These are phyloP conservation scores for Candida pseudoglaebosa DNA, from an alignment of 805 yeast species.

Conservation along the genomic window DNA sequence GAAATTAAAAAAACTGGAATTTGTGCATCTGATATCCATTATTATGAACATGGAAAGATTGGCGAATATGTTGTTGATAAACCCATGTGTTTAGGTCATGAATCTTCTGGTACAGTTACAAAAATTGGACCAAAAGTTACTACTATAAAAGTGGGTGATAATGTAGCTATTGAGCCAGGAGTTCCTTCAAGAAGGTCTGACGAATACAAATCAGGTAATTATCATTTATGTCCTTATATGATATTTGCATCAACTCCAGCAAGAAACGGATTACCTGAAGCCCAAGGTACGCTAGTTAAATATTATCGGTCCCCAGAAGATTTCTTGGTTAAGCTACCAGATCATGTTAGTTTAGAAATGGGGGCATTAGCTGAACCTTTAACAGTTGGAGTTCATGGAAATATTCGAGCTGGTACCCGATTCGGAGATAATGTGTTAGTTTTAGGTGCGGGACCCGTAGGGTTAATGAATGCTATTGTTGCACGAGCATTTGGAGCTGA, in stretches of 20 bases:
- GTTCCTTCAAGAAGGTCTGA: constrained; percentile 41
- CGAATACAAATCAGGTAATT: constrained; percentile 18
- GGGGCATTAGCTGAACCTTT: constrained; percentile 25
- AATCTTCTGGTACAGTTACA: constrained; percentile 42
- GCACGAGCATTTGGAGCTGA: constrained; percentile 20
- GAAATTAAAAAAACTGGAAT: constrained; percentile 19
- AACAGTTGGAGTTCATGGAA: constrained; percentile 21
- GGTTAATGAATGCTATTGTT: constrained; percentile 18
- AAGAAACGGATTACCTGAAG: constrained; percentile 7
- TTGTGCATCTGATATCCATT: constrained; percentile 21
- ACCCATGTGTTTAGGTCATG: constrained; percentile 43
- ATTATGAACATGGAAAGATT: constrained; percentile 18
- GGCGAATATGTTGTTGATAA: constrained; percentile 30
- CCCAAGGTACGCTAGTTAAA: constrained; percentile 14
- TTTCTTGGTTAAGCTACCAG: constrained; percentile 19
- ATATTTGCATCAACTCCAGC: constrained; percentile 21
- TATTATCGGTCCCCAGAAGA: constrained; percentile 15
- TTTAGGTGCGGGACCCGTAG: constrained; percentile 26
- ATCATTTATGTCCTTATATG: constrained; percentile 17
- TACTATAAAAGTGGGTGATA: constrained; percentile 41
- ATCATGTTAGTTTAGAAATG: constrained; percentile 19
- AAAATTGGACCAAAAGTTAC: constrained; percentile 49
- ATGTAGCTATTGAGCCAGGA: constrained; percentile 54
- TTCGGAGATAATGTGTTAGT: constrained; percentile 17
- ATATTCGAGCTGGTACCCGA: constrained; percentile 15